Evolutionary conservation across 1,139 yeast genomes (phyloP).

Genomic region (Nematodospora anomalae): DNA sequence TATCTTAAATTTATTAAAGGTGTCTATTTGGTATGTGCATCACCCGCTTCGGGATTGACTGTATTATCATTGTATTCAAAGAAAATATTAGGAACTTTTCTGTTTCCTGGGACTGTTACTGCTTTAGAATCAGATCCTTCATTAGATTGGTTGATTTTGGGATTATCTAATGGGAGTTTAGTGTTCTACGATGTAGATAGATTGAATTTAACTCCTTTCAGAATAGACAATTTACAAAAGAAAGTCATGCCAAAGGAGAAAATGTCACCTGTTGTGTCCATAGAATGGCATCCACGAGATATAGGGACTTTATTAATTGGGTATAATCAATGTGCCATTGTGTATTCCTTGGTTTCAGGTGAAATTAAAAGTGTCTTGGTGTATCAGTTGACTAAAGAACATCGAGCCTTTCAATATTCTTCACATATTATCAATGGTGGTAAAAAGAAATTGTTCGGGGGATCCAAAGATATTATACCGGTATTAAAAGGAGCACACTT

Average conservation of each 20-base stretch:
- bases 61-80: slow-evolving; percentile 72
- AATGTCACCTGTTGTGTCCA: slow-evolving; percentile 59
- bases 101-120: slow-evolving; percentile 65
- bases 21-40: slow-evolving; percentile 66
- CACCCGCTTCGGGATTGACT: slow-evolving; percentile 48
- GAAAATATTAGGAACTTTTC: slow-evolving; percentile 52
- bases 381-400: slow-evolving; percentile 48
- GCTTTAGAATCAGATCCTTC: slow-evolving; percentile 79
- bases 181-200: slow-evolving; percentile 84
- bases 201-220: slow-evolving; percentile 61
- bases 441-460: slow-evolving; percentile 43
- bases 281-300: slow-evolving; percentile 89
- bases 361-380: slow-evolving; percentile 55
- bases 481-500: slow-evolving; percentile 64
- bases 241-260: slow-evolving; percentile 47
- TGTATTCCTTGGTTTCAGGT: slow-evolving; percentile 65
- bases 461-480: slow-evolving; percentile 47
- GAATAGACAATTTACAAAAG: slow-evolving; percentile 74
- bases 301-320: slow-evolving; percentile 74
- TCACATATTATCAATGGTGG: slow-evolving; percentile 39
- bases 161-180: slow-evolving; percentile 73
- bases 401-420: slow-evolving; percentile 36
- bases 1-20: slow-evolving; percentile 73
- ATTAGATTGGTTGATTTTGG: slow-evolving; percentile 81
- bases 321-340: slow-evolving; percentile 67